Percentiles rank a stretch among this genome's conserved stretches.
phyloP scores from a whole-genome alignment of 2,329 filamentous ascomycete genomes.

The Colletotrichum noveboracense region DNA sequence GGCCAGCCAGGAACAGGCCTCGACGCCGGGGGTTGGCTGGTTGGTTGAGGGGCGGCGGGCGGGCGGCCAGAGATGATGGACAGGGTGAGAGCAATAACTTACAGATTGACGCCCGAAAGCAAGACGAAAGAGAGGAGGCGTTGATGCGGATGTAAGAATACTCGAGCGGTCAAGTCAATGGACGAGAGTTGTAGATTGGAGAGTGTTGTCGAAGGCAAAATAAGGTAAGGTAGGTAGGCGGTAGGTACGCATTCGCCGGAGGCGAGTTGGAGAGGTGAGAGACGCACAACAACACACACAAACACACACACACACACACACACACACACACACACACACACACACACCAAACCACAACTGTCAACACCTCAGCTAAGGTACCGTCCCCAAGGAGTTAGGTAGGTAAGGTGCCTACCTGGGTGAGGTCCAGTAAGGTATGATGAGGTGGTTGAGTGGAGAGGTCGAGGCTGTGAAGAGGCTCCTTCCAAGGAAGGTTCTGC shows the following conservation, averaged over 20 bases:
- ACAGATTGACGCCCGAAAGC: neutral
- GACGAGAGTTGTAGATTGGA: neutral
- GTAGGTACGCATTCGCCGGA: neutral
- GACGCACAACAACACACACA: neutral
- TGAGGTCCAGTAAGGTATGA: neutral
- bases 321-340: neutral
- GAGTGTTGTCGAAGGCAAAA: neutral
- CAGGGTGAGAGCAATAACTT: neutral
- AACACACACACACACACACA: neutral
- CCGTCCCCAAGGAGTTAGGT: neutral
- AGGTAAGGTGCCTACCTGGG: neutral
- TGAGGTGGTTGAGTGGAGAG: slow-evolving; percentile 12
- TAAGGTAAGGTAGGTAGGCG: neutral
- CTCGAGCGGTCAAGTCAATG: neutral
- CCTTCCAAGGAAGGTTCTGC: neutral
- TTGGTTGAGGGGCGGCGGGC: neutral
- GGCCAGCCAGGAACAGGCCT: slow-evolving; percentile 19
- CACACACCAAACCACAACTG: neutral
- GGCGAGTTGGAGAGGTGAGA: neutral
- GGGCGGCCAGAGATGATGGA: neutral
- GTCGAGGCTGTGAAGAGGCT: slow-evolving; percentile 6
- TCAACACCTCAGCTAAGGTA: neutral
- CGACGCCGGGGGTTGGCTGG: neutral
- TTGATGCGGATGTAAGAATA: neutral
- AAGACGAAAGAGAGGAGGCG: neutral